A percentile compares a stretch with the other conserved stretches of the same genome.
phyloP scores from a whole-genome alignment of 2,329 filamentous ascomycete species.

The Ophiostoma perfectum region DNA sequence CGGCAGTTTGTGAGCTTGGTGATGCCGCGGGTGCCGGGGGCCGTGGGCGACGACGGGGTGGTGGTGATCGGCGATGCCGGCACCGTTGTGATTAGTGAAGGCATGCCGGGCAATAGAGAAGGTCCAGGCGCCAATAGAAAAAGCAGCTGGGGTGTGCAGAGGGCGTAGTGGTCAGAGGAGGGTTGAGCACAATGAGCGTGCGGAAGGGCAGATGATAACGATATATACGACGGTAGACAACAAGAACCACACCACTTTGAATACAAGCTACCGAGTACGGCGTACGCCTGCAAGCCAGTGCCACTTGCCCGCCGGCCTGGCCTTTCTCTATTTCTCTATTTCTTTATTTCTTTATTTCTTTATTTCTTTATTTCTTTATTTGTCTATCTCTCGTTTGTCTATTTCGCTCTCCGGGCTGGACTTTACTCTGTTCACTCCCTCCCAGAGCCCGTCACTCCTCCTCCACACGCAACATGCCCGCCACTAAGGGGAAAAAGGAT shows the following conservation, averaged over 20 bases:
- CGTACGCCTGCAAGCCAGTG: neutral
- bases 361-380: neutral
- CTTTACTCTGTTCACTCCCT: conserved; percentile 9
- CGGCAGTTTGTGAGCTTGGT: conserved; percentile 89
- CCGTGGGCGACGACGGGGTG: conserved; percentile 46
- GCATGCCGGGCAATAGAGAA: conserved; percentile 23
- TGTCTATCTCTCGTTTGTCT: neutral
- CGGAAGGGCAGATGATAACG: neutral
- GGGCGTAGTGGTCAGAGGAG: too few species aligned
- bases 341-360: neutral
- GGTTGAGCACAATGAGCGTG: neutral
- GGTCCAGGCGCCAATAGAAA: neutral
- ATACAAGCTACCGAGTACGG: neutral
- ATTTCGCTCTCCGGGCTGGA: neutral
- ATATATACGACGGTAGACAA: neutral
- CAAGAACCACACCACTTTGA: neutral
- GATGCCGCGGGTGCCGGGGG: conserved; percentile 49
- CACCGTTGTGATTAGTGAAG: conserved; percentile 31
- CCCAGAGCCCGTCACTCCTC: neutral
- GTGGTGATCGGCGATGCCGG: conserved; percentile 30
- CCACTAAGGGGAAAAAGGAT: neutral
- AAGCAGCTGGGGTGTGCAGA: neutral
- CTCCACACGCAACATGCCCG: conserved; percentile 14
- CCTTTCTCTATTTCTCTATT: neutral
- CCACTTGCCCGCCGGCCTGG: neutral